Evolutionary conservation across 148 eudicot genomes (phyloP), one percentile per base, ranked within the genome.

Genomic region (Arctostaphylos glauca): DNA sequence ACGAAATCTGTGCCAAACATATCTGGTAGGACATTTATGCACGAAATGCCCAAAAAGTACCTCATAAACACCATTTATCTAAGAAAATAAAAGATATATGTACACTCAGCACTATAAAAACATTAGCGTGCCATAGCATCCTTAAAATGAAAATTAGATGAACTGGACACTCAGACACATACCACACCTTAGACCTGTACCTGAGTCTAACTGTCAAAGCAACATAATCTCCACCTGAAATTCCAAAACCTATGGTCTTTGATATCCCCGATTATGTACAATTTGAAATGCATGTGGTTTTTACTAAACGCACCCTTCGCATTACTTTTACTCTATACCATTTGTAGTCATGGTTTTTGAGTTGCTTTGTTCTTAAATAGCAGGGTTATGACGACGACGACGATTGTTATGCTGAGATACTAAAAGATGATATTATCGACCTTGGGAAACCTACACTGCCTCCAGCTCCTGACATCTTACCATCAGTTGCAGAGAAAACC

Each of bases 381-480:
- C 85, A 83, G 86, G 84, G 25, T 46, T 12, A 13, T 25, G 81
- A 82, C 0, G 78, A 87, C 0, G 78, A 87, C 66, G 98, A 93
- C 6, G 95, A 95, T 47, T 89, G 91, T 31, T 95, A 86, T 75
- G 97, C 94, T 7, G 98, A 95, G 53, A 95, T 95, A 85, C 66
- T 93, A 87, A 92, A 95, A 16, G 98, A 95, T 49, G 92, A 90
- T 74, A 93, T 93, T 9, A 68, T 93, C 48, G 88, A 88, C 79
- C 92, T 94, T 4, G 98, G 89, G 48, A 92, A 91, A 18, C 80
- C 90, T 67, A 80, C 85, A n/a, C 74, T 86, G 38, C 25, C 77
- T 38, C 41, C 84, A 9, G 79, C 67, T 12, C 16, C 78, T 10
- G 41, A 21, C 21, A 47, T 19, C 31, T 19, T 76, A 4, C 79